phyloP scores from a whole-genome alignment of 805 yeast genomes.

The Kodamaea kakaduensis region DNA sequence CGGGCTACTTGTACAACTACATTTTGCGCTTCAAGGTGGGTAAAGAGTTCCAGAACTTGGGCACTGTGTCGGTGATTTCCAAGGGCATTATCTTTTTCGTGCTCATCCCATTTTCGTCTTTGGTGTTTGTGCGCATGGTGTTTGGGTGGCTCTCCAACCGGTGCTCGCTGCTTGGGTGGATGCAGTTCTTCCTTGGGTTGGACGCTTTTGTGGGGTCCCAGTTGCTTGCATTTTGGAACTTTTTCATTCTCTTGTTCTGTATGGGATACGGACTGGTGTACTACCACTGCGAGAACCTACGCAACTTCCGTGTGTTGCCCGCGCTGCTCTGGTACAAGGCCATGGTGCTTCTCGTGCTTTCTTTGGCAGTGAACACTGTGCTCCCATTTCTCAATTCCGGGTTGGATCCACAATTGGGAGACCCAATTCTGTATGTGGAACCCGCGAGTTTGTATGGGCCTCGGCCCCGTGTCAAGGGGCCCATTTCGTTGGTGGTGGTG shows the following conservation, averaged over 20 bases:
- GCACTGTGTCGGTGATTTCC: slow-evolving; percentile 26
- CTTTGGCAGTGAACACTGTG: background rate
- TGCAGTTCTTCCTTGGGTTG: too few relatives aligned
- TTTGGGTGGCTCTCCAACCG: slow-evolving; percentile 13
- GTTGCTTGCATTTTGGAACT: slow-evolving; percentile 8
- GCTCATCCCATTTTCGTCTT: slow-evolving; percentile 17
- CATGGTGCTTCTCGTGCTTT: background rate
- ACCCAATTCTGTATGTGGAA: too few relatives aligned
- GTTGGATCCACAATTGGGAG: too few relatives aligned
- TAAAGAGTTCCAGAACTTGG: slow-evolving; percentile 24
- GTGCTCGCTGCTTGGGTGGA: slow-evolving; percentile 6
- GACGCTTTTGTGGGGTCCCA: too few relatives aligned
- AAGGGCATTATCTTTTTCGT: slow-evolving; percentile 25
- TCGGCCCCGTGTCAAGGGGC: too few relatives aligned
- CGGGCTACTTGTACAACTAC: slow-evolving; percentile 22
- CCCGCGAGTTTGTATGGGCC: background rate
- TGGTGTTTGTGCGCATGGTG: background rate
- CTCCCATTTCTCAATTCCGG: background rate
- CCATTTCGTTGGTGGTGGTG: background rate
- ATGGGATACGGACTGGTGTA: slow-evolving; percentile 37
- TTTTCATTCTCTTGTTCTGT: slow-evolving; percentile 22
- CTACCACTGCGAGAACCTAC: slow-evolving; percentile 20
- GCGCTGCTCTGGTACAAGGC: background rate
- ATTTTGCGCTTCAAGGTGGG: slow-evolving; percentile 24
- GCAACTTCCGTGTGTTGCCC: slow-evolving; percentile 24